Percentiles rank a stretch among this genome's conserved stretches.
Evolutionary conservation across 1,284 basidiomycete genomes (phyloP).

Genomic region (Ceratobasidium sp.): DNA sequence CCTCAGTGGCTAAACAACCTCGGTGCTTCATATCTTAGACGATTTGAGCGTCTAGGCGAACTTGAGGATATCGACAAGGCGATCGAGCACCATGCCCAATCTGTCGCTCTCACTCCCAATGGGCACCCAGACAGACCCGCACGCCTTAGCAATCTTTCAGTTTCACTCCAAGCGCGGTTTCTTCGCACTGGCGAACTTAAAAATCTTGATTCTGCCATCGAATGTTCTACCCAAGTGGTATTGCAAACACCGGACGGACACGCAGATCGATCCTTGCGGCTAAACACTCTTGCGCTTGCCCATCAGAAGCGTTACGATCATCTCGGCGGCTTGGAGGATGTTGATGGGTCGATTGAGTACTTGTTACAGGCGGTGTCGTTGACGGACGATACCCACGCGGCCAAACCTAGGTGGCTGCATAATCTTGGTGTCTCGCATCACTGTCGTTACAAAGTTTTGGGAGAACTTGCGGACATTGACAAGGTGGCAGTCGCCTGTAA

Average conservation of each 20-base stretch:
- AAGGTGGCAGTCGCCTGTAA: background rate
- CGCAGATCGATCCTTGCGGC: background rate
- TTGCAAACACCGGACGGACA: background rate
- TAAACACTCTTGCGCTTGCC: background rate
- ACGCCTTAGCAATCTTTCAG: conserved; percentile 9
- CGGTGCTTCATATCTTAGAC: background rate
- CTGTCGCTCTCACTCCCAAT: background rate
- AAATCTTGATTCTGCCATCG: conserved; percentile 16
- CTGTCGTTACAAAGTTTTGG: background rate
- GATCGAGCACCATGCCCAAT: background rate
- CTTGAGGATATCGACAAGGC: conserved; percentile 8
- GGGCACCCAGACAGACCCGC: background rate
- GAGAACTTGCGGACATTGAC: background rate
- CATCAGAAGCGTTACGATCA: no score
- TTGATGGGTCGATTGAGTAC: no score
- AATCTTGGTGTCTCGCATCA: background rate
- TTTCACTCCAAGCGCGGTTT: background rate
- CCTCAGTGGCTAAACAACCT: background rate
- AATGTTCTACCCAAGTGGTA: background rate
- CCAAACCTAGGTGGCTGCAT: no score
- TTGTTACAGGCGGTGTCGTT: no score
- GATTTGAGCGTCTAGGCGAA: background rate
- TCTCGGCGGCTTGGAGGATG: no score
- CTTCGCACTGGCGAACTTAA: background rate
- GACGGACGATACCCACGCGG: no score